Evolutionary conservation across 805 yeast genomes (phyloP).

Genomic region (Komagataella mondaviorum): DNA sequence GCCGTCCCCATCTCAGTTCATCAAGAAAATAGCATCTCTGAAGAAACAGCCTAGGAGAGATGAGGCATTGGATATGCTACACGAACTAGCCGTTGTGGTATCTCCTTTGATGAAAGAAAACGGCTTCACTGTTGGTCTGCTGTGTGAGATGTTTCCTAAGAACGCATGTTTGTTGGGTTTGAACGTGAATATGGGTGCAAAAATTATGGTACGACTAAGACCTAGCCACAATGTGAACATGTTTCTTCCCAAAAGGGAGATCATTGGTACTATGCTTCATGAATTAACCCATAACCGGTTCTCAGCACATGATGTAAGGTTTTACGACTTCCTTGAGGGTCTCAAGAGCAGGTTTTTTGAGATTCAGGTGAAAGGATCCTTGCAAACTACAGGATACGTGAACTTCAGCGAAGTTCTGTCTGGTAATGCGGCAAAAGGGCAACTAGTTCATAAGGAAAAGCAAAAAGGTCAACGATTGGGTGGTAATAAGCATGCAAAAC

Average conservation of each 20-base stretch:
- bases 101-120: slow-evolving; percentile 69
- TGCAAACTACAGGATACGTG: slow-evolving; percentile 30
- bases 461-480: slow-evolving; percentile 16
- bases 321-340: slow-evolving; percentile 53
- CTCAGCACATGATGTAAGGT: slow-evolving; percentile 72
- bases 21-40: slow-evolving; percentile 28
- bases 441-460: background rate
- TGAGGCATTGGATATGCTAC: slow-evolving; percentile 44
- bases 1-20: slow-evolving; percentile 19
- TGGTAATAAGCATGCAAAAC: background rate
- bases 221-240: slow-evolving; percentile 31
- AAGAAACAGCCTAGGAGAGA: slow-evolving; percentile 28
- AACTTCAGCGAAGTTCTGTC: slow-evolving; percentile 37
- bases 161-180: slow-evolving; percentile 55
- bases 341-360: slow-evolving; percentile 36
- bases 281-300: slow-evolving; percentile 70
- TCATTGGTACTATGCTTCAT: slow-evolving; percentile 78
- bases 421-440: slow-evolving; percentile 17
- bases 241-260: slow-evolving; percentile 51
- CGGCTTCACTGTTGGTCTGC: slow-evolving; percentile 46
- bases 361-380: slow-evolving; percentile 27
- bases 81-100: slow-evolving; percentile 54
- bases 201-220: slow-evolving; percentile 61
- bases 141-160: slow-evolving; percentile 78
- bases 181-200: slow-evolving; percentile 68